Evolutionary conservation across 2,329 filamentous ascomycete species (phyloP), one percentile per base, ranked within the genome.

Genomic region (Aspergillus sp.): DNA sequence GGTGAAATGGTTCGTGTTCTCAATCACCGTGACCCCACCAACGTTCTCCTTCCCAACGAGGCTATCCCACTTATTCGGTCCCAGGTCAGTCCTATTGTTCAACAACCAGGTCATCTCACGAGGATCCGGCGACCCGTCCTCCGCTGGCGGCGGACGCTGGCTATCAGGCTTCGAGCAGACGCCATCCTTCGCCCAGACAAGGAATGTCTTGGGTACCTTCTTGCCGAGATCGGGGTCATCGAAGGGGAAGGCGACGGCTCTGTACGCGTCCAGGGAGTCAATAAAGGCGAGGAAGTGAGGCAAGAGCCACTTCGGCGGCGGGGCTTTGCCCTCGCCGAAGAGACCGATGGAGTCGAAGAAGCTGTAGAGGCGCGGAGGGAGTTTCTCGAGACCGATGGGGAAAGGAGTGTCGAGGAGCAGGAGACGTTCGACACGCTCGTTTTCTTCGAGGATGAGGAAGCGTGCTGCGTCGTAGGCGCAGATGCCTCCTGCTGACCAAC

Each of bases 401-500:
- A 78, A 82, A 0, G 83, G 83, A 0, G 81, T 73, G 57, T 87
- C 83, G 42, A 87, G 78, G 44, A 86, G 71, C 45, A 86, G 72
- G 7, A 86, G 71, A 44, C 77, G 70, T 4, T 79, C 76, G 3
- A 85, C 80, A 12, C 60, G 60, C 40, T 85, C 78, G 10, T 78
- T 77, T 3, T 72, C 73, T 51, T 75, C 73, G 43, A 63, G 55
- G 48, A 73, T 74, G 10, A 86, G 72, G 52, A 83, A 78, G 45
- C 76, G 76, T 53, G 80, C 76, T 7, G 81, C 80, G 55, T 85
- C 81, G 57, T 79, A 87, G 38, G 84, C 83, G 49, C 83, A 81
- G 42, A 87, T 82, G 33, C 85, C 85, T 28, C 85, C 86, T 1
- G 83, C 85, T n/a, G 80, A 86, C 85, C 85, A 89, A 27, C 86